These are phyloP conservation scores for Helicostylum pulchrum DNA, from an alignment of 192 early-diverging fungal genomes.

Conservation along the genomic window DNA sequence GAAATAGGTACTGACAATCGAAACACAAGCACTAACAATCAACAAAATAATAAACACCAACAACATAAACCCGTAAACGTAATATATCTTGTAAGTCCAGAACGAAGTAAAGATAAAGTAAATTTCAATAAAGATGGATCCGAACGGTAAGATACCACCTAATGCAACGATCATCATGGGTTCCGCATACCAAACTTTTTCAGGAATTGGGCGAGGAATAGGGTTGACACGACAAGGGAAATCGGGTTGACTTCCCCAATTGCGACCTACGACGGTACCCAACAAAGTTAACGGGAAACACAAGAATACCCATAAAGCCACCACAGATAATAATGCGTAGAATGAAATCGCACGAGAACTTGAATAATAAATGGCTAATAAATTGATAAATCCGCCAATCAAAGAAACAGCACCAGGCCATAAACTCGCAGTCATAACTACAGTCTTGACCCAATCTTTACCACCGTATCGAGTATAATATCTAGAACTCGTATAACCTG, in stretches of 20 bases:
- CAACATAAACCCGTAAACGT: constrained; percentile 78
- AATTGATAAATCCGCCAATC: constrained; percentile 61
- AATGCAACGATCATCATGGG: constrained; percentile 54
- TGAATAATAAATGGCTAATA: constrained; percentile 66
- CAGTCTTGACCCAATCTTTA: constrained; percentile 62
- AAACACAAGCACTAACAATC: constrained; percentile 65
- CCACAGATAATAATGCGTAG: constrained; percentile 62
- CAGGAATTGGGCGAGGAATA: constrained; percentile 75
- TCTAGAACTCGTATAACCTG: constrained; percentile 65
- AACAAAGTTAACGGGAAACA: constrained; percentile 68
- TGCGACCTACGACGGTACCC: constrained; percentile 66
- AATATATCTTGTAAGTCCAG: constrained; percentile 75
- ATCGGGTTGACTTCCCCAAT: constrained; percentile 56
- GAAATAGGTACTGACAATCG: constrained; percentile 74
- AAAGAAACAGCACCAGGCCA: constrained; percentile 60
- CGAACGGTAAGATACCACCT: constrained; percentile 74
- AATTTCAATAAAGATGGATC: constrained; percentile 80
- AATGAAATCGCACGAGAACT: constrained; percentile 81
- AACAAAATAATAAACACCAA: constrained; percentile 69
- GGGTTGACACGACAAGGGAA: constrained; percentile 79
- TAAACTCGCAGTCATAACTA: constrained; percentile 65
- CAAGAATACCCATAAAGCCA: constrained; percentile 69
- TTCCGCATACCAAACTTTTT: constrained; percentile 67
- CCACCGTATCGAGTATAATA: constrained; percentile 68
- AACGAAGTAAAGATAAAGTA: constrained; percentile 82